Evolutionary conservation across 2,329 filamentous ascomycete species (phyloP), one percentile per base, ranked within the genome.

Genomic region (Sporothrix protearum): DNA sequence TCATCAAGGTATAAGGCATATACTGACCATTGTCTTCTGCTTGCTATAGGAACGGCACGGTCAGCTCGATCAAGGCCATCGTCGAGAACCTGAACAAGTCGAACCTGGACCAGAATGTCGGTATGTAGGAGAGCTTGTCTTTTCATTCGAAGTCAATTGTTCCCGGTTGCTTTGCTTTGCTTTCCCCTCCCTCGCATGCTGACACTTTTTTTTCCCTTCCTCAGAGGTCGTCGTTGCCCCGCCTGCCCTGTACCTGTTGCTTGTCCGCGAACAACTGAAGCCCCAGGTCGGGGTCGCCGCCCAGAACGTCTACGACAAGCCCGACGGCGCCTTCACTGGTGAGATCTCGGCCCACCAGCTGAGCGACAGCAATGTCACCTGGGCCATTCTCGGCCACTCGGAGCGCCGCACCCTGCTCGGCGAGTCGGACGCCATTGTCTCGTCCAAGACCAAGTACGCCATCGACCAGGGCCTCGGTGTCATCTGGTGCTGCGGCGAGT

Each of bases 401-500:
- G 96, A 99, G 88, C 92, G 96, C 78, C 91, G 96, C 78, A 93
- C 93, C 70, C 90, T 98, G 81, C 87, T 98, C 75, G 88, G 90
- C 81, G 96, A 99, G 87, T 87, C 87, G 76, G 93, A 97, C 82
- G 86, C 89, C 77, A 90, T 96, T 77, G 89, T 98, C 76, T 93
- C 95, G 75, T 89, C 87, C 84, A 99, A 99, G 92, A 96, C 94
- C 82, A 97, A 97, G 89, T 90, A 89, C 78, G 94, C 96, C 74
- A 86, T 96, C 73, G 93, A 96, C 79, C 92, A 92, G 78, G 95
- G 94, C 74, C 81, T 99, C 76, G 87, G 89, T 76, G 96, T 98
- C 79, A 97, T 99, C 83, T 92, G 97, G 85, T 99, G 96, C 90
- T 96, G 93, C 81, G 96, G 96, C 78, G 96, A 99, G 89, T 93